Evolutionary conservation across 1,284 basidiomycete genomes (phyloP).

Genomic region (Ganoderma meredithae): DNA sequence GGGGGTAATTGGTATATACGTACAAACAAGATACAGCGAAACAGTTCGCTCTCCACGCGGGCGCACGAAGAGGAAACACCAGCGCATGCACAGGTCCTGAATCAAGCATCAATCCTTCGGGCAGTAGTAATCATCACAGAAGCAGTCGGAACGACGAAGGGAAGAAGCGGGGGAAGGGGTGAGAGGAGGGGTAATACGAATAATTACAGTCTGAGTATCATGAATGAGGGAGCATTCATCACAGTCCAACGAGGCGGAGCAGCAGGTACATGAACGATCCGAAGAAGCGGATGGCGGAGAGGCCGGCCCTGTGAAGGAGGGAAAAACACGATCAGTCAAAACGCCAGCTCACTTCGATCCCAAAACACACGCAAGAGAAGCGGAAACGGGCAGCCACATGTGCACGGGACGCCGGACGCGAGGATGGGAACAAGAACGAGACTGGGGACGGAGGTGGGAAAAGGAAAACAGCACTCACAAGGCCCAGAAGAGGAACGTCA

Average conservation of each 20-base stretch:
- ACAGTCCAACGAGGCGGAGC: constrained; percentile 70
- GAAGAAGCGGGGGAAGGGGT: neutral
- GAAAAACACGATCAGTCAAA: constrained; percentile 8
- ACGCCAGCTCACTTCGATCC: neutral
- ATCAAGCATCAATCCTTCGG: neutral
- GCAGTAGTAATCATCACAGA: neutral
- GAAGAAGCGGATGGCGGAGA: constrained; percentile 81
- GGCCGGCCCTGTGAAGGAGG: constrained; percentile 61
- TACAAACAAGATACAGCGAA: constrained; percentile 32
- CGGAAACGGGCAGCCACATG: neutral
- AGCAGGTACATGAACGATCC: constrained; percentile 83
- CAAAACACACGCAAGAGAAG: neutral
- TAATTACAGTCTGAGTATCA: constrained; percentile 18
- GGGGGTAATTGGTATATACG: constrained; percentile 24
- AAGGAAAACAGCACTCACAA: constrained; percentile 58
- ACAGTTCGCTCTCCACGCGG: constrained; percentile 15
- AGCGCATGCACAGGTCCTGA: constrained; percentile 2
- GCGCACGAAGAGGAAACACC: neutral
- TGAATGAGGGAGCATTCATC: constrained; percentile 18
- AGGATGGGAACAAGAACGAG: neutral
- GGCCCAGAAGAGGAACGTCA: constrained; percentile 83
- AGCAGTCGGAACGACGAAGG: neutral
- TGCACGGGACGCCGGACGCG: neutral
- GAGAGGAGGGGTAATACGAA: constrained; percentile 6
- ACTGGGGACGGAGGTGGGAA: neutral